Percentiles rank a stretch among this genome's conserved stretches.
phyloP scores from a whole-genome alignment of 768 basidiomycete species.

The Suillus variegatus region DNA sequence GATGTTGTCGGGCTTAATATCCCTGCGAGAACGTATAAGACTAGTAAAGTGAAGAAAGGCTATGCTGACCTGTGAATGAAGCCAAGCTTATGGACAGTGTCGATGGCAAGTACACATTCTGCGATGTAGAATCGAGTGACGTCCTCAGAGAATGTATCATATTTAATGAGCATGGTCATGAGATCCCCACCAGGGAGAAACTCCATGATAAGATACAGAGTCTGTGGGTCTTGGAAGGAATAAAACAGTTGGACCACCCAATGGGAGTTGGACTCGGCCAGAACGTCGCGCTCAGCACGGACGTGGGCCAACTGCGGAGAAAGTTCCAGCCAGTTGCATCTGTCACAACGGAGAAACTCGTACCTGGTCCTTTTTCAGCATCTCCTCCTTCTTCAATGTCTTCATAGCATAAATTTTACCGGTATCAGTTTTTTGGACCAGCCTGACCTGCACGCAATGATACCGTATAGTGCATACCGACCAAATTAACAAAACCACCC shows the following conservation, averaged over 20 bases:
- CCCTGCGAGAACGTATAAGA: conserved; percentile 47
- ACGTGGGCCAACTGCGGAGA: conserved; percentile 86
- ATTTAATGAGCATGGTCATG: conserved; percentile 99
- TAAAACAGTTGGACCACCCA: conserved; percentile 98
- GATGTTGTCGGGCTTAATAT: conserved; percentile 99
- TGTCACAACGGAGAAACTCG: conserved; percentile 19
- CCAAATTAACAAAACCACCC: conserved; percentile 22
- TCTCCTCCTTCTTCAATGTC: conserved; percentile 93
- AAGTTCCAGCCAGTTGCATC: conserved; percentile 7
- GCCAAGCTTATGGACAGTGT: conserved; percentile 94
- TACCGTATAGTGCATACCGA: not conserved
- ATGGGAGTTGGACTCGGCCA: conserved; percentile 91
- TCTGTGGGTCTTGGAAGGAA: conserved; percentile 94
- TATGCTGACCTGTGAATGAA: conserved; percentile 89
- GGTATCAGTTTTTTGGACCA: conserved; percentile 96
- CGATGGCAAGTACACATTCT: conserved; percentile 97
- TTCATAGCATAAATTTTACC: conserved; percentile 99
- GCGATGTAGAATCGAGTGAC: conserved; percentile 98
- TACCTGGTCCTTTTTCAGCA: conserved; percentile 99
- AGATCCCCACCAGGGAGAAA: conserved; percentile 97
- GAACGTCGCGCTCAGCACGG: conserved; percentile 93
- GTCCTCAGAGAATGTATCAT: conserved; percentile 98
- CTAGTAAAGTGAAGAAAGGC: not conserved
- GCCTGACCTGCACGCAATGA: conserved; percentile 56
- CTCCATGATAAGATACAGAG: conserved; percentile 98